Evolutionary conservation across 371 early-diverging fungal genomes (phyloP).

Genomic region (Blyttiomyces sp.): DNA sequence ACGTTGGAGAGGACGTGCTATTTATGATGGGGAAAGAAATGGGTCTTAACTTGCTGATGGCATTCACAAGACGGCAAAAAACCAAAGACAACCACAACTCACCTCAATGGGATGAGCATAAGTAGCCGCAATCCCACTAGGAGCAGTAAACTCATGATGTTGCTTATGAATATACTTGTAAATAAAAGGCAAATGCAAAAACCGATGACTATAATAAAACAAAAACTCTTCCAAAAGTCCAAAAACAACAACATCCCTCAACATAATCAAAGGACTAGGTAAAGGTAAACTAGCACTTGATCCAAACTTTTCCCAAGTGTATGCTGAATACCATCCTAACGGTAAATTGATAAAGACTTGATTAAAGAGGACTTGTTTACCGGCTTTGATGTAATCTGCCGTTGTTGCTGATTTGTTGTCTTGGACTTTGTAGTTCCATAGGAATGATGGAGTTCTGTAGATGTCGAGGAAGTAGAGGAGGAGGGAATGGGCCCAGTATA

Average conservation of each 20-base stretch:
- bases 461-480: constrained; percentile 4
- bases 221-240: constrained; percentile 55
- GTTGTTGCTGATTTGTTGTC: not conserved
- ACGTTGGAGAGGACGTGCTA: constrained; percentile 38
- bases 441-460: not conserved
- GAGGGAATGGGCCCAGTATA: constrained; percentile 7
- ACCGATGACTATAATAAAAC: constrained; percentile 69
- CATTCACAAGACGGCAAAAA: not conserved
- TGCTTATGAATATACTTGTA: constrained; percentile 83
- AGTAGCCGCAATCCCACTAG: constrained; percentile 58
- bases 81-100: not conserved
- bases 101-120: constrained; percentile 25
- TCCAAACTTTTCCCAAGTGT: not conserved
- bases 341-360: constrained; percentile 6
- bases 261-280: constrained; percentile 25
- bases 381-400: not conserved
- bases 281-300: constrained; percentile 1
- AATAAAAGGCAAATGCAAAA: constrained; percentile 75
- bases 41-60: too few species aligned
- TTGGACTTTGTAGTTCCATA: constrained; percentile 9
- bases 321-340: too few species aligned
- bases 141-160: constrained; percentile 90
- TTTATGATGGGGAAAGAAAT: too few species aligned
- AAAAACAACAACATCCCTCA: constrained; percentile 46
- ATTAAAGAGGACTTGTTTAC: constrained; percentile 5